Evolutionary conservation across 2,329 filamentous ascomycete species (phyloP).

Genomic region (Fusarium agapanthi): DNA sequence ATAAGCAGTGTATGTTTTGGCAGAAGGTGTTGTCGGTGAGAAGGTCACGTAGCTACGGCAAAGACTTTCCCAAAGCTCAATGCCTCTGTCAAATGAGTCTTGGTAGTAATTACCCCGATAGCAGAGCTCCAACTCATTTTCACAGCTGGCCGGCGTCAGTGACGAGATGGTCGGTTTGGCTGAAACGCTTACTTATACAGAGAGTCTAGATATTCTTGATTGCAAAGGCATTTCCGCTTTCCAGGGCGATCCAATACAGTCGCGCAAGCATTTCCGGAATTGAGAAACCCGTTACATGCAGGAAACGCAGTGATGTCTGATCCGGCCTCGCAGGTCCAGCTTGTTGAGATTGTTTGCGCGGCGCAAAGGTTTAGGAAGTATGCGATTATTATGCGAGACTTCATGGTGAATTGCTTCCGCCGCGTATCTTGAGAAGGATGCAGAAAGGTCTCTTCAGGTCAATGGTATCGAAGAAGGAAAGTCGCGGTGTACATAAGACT

Average conservation of each 20-base stretch:
- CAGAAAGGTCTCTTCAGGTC: accelerated
- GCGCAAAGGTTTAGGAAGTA: neutral
- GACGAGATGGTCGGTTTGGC: accelerated
- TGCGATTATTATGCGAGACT: accelerated
- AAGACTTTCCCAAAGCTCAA: neutral
- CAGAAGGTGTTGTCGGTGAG: neutral
- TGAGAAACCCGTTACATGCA: neutral
- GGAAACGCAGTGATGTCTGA: neutral
- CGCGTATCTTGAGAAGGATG: no score
- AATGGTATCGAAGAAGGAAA: accelerated
- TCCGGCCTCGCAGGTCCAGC: neutral
- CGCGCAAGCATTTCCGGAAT: neutral
- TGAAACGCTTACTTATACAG: neutral
- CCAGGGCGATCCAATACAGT: neutral
- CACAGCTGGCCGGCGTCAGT: neutral
- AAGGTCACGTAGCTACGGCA: neutral
- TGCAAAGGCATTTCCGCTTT: neutral
- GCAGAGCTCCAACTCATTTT: neutral
- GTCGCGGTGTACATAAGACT: accelerated
- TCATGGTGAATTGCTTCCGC: neutral
- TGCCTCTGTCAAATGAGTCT: neutral
- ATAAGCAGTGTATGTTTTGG: neutral
- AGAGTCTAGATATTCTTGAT: neutral
- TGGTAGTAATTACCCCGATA: neutral
- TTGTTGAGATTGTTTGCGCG: neutral